Conservation (phyloP, 768 basidiomycete genomes). For the Cystofilobasidium capitatum region DNA sequence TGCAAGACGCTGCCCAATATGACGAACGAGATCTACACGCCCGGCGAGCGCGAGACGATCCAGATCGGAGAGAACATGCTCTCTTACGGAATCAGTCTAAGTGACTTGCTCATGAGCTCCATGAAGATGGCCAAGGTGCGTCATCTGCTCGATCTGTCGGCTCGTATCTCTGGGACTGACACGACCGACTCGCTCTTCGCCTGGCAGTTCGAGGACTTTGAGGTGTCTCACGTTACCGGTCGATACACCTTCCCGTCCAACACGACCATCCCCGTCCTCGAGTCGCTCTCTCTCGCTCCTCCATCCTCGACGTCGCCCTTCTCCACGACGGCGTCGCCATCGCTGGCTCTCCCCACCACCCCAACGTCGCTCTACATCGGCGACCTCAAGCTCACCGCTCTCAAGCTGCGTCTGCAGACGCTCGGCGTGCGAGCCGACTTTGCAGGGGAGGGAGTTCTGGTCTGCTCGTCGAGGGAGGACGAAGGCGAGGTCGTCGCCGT, state of each 20-base stretch:
- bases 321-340: not conserved
- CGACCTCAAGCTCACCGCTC: conserved; percentile 79
- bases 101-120: conserved; percentile 70
- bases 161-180: not conserved
- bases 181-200: not conserved
- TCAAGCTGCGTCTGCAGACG: conserved; percentile 68
- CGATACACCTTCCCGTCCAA: conserved; percentile 74
- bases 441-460: conserved; percentile 90
- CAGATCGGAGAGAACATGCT: conserved; percentile 94
- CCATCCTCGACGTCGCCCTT: conserved; percentile 32
- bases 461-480: conserved; percentile 49
- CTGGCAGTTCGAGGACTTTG: conserved; percentile 87
- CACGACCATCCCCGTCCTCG: conserved; percentile 79
- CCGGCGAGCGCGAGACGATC: conserved; percentile 60
- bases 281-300: conserved; percentile 43
- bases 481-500: conserved; percentile 57
- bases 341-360: conserved; percentile 31
- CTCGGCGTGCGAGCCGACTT: conserved; percentile 82
- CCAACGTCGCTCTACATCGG: conserved; percentile 89
- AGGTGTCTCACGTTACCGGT: conserved; percentile 85
- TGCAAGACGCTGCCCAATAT: conserved; percentile 75
- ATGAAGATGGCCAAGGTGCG: conserved; percentile 79
- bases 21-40: conserved; percentile 86
- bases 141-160: conserved; percentile 21
- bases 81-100: conserved; percentile 85